Percentiles rank a stretch among this genome's conserved stretches.
Conservation (phyloP, 2,329 filamentous ascomycete genomes). For the Aspergillus jensenii region DNA sequence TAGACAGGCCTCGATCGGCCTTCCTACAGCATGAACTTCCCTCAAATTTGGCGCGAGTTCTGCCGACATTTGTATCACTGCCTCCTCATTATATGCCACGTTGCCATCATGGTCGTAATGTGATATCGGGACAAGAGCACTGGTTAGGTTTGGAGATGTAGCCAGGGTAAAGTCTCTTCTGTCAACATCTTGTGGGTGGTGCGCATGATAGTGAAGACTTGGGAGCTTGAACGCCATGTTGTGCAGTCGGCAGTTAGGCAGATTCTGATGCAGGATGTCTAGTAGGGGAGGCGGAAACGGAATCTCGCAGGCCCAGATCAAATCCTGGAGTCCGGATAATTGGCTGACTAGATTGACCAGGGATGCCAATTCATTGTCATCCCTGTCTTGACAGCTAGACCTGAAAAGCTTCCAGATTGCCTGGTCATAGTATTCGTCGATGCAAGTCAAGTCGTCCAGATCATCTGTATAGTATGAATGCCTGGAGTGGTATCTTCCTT, state of each 20-base stretch:
- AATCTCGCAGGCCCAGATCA: background rate
- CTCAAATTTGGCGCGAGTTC: background rate
- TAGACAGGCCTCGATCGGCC: background rate
- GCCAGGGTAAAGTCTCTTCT: background rate
- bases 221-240: background rate
- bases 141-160: background rate
- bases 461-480: too few species aligned
- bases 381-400: background rate
- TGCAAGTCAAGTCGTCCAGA: background rate
- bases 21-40: background rate
- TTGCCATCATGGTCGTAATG: background rate
- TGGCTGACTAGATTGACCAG: background rate
- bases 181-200: background rate
- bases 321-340: background rate
- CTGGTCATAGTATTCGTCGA: background rate
- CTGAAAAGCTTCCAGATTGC: background rate
- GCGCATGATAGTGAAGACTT: background rate
- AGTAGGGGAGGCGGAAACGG: background rate
- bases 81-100: background rate
- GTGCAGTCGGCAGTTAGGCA: background rate
- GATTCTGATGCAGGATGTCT: background rate
- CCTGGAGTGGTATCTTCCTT: too few species aligned
- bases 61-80: background rate
- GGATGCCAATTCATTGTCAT: background rate
- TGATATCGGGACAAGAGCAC: background rate